Conservation (phyloP, 495 filamentous ascomycete genomes). For the Cenococcum geophilum region DNA sequence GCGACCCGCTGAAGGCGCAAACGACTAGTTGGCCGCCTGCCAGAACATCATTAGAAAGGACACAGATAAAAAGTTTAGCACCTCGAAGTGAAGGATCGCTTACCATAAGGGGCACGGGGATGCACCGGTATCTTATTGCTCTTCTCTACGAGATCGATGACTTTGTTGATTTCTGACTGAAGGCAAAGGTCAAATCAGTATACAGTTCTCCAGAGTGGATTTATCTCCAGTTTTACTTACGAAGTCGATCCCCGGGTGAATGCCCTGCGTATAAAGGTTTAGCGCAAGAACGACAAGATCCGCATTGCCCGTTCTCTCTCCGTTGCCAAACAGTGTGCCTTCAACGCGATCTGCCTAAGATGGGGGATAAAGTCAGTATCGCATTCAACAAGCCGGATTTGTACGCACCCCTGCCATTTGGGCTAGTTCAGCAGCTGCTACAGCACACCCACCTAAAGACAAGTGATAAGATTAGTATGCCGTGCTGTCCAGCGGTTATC, state of each 20-base stretch:
- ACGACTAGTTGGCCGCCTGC: conserved; percentile 85
- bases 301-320: conserved; percentile 91
- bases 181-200: too few species aligned
- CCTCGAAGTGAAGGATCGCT: too few species aligned
- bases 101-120: conserved; percentile 79
- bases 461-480: too few species aligned
- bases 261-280: conserved; percentile 94
- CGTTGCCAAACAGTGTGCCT: conserved; percentile 92
- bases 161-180: conserved; percentile 77
- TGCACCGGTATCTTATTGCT: conserved; percentile 94
- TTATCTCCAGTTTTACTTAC: too few species aligned
- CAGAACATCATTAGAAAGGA: too few species aligned
- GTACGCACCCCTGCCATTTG: conserved; percentile 98
- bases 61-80: too few species aligned
- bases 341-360: conserved; percentile 93
- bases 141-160: conserved; percentile 86
- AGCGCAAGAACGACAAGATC: conserved; percentile 90
- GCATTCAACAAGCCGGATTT: too few species aligned
- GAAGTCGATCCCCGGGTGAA: conserved; percentile 81
- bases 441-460: conserved; percentile 86
- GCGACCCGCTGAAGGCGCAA: conserved; percentile 82
- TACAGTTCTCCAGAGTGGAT: too few species aligned
- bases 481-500: too few species aligned
- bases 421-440: conserved; percentile 83
- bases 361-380: too few species aligned